These are phyloP conservation scores for Picocystis salinarum DNA, from an alignment of 139 green algal genomes.

Conservation along the genomic window DNA sequence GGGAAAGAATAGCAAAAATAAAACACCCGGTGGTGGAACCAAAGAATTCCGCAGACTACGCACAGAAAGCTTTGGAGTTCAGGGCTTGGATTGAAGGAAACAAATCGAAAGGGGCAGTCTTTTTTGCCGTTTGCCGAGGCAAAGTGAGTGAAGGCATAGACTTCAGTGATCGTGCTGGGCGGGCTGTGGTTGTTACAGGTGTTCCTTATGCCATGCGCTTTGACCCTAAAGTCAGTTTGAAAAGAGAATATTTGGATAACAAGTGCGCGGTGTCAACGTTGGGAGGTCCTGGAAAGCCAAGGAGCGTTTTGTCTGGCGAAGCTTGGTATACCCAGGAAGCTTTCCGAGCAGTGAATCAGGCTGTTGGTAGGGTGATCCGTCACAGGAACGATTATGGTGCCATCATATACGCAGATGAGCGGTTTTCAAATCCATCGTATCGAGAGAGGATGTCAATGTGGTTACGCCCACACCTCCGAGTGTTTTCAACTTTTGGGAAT, in stretches of 20 bases:
- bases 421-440: constrained; percentile 26
- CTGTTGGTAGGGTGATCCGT: constrained; percentile 86
- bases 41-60: constrained; percentile 15
- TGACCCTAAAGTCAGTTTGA: constrained; percentile 16
- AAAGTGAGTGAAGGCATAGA: constrained; percentile 96
- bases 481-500: constrained; percentile 37
- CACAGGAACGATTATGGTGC: constrained; percentile 83
- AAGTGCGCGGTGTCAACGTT: not conserved
- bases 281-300: constrained; percentile 13
- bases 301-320: constrained; percentile 41
- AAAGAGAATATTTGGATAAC: not conserved
- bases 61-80: constrained; percentile 41
- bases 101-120: constrained; percentile 40
- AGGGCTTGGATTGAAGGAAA: constrained; percentile 45
- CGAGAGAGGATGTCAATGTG: constrained; percentile 41
- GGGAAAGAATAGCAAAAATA: constrained; percentile 53
- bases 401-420: constrained; percentile 82
- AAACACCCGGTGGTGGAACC: constrained; percentile 74
- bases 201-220: constrained; percentile 66
- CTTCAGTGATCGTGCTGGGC: constrained; percentile 71
- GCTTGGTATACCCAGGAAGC: constrained; percentile 78
- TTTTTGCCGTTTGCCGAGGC: constrained; percentile 85
- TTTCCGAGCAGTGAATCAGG: constrained; percentile 82
- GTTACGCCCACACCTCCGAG: constrained; percentile 35
- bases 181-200: constrained; percentile 82